Evolutionary conservation across 257 asterid genomes (phyloP).

Genomic region (Petrea volubilis): DNA sequence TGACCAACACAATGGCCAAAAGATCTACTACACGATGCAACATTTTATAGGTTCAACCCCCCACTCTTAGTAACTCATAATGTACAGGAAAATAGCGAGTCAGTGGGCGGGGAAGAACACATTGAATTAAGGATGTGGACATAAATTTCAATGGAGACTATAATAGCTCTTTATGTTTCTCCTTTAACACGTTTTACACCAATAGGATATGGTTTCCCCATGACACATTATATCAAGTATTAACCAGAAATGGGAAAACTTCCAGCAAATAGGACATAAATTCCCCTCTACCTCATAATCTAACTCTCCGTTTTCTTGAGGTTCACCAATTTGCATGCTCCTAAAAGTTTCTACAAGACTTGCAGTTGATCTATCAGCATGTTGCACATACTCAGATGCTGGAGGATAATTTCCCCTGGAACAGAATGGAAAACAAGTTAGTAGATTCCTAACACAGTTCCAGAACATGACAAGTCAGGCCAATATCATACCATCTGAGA

Average conservation of each 20-base stretch:
- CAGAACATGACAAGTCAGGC: background rate
- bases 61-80: background rate
- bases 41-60: background rate
- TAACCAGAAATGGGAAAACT: background rate
- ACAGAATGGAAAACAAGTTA: constrained; percentile 19
- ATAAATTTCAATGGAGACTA: background rate
- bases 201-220: background rate
- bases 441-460: constrained; percentile 6
- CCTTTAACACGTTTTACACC: background rate
- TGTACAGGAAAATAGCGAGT: no score
- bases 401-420: constrained; percentile 77
- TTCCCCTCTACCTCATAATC: constrained; percentile 70
- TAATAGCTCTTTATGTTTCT: background rate
- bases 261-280: constrained; percentile 10
- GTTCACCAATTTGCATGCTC: constrained; percentile 76
- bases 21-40: background rate
- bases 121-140: background rate
- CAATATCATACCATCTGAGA: constrained; percentile 2
- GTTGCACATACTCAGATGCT: constrained; percentile 70
- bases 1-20: background rate
- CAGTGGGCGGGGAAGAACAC: no score
- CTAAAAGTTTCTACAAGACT: constrained; percentile 84
- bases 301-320: constrained; percentile 76
- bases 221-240: background rate
- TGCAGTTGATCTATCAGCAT: constrained; percentile 73